Percentiles rank a stretch among this genome's conserved stretches.
phyloP scores from a whole-genome alignment of 768 basidiomycete genomes.

The Pleurotus eryngii region DNA sequence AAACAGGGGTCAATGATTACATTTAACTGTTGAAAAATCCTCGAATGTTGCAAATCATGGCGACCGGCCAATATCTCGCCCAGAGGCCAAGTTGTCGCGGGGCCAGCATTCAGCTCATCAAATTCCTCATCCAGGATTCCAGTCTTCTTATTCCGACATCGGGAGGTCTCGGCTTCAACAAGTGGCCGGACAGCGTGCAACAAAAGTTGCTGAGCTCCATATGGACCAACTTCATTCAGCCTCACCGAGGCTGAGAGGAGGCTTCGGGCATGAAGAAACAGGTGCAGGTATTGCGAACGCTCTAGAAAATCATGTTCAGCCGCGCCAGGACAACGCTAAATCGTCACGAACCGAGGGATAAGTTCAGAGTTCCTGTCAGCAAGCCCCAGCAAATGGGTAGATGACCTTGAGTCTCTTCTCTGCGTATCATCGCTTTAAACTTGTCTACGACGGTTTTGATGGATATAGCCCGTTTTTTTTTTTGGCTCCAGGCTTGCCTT shows the following conservation, averaged over 20 bases:
- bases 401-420: slow-evolving; percentile 71
- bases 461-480: slow-evolving; percentile 18
- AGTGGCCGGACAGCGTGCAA: slow-evolving; percentile 68
- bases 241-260: slow-evolving; percentile 90
- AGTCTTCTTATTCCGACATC: slow-evolving; percentile 48
- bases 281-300: slow-evolving; percentile 79
- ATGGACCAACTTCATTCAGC: slow-evolving; percentile 89
- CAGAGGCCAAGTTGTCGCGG: slow-evolving; percentile 92
- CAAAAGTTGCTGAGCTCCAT: slow-evolving; percentile 85
- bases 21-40: slow-evolving; percentile 91
- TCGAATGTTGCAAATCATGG: slow-evolving; percentile 93
- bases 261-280: slow-evolving; percentile 90
- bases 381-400: slow-evolving; percentile 90
- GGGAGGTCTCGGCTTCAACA: slow-evolving; percentile 50
- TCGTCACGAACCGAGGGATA: slow-evolving; percentile 57
- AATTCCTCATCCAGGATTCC: slow-evolving; percentile 34
- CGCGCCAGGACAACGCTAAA: not conserved
- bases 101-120: slow-evolving; percentile 47
- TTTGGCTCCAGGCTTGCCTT: slow-evolving; percentile 17
- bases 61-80: slow-evolving; percentile 88
- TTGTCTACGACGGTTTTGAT: slow-evolving; percentile 48
- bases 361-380: slow-evolving; percentile 70
- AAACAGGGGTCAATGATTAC: not conserved
- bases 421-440: slow-evolving; percentile 67
- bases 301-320: slow-evolving; percentile 39